Percentiles rank a stretch among this genome's conserved stretches.
These are phyloP conservation scores for Rasamsonia emersonii DNA, from an alignment of 2,329 filamentous ascomycete species.

Conservation along the genomic window DNA sequence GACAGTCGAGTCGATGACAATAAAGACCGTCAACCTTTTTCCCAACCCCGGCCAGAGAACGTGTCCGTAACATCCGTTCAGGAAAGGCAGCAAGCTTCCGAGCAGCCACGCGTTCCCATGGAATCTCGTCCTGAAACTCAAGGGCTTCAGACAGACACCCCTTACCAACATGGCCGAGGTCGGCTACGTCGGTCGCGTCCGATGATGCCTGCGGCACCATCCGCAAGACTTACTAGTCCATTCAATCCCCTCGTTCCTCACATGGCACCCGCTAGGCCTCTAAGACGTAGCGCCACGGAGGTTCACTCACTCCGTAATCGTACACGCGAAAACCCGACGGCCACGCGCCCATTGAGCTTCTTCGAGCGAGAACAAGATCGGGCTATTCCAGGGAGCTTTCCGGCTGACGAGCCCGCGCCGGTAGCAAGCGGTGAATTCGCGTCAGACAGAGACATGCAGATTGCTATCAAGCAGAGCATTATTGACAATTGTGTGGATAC, in stretches of 20 bases:
- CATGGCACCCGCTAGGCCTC: constrained; percentile 1
- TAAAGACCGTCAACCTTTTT: not conserved
- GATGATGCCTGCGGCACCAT: constrained; percentile 15
- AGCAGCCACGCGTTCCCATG: too few species aligned
- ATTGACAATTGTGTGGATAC: constrained; percentile 32
- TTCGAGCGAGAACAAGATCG: constrained; percentile 2
- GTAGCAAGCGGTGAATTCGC: constrained; percentile 1
- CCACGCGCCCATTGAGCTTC: constrained; percentile 3
- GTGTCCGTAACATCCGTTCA: too few species aligned
- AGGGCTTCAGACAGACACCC: too few species aligned
- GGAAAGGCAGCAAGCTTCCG: too few species aligned
- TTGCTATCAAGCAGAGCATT: constrained; percentile 7
- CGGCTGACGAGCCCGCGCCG: constrained; percentile 10
- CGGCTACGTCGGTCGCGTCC: constrained; percentile 17
- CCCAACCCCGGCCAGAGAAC: too few species aligned
- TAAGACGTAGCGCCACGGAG: constrained; percentile 23
- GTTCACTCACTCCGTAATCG: constrained; percentile 12
- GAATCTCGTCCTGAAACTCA: too few species aligned
- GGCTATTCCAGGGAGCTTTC: constrained; percentile 18
- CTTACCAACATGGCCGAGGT: not conserved
- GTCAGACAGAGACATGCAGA: constrained; percentile 5
- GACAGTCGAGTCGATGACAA: too few species aligned
- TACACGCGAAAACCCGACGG: constrained; percentile 1
- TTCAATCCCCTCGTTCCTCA: constrained; percentile 14
- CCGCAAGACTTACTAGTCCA: constrained; percentile 16